Evolutionary conservation across 208 protist genomes (phyloP).

Genomic region (Trypanosoma cruzi): DNA sequence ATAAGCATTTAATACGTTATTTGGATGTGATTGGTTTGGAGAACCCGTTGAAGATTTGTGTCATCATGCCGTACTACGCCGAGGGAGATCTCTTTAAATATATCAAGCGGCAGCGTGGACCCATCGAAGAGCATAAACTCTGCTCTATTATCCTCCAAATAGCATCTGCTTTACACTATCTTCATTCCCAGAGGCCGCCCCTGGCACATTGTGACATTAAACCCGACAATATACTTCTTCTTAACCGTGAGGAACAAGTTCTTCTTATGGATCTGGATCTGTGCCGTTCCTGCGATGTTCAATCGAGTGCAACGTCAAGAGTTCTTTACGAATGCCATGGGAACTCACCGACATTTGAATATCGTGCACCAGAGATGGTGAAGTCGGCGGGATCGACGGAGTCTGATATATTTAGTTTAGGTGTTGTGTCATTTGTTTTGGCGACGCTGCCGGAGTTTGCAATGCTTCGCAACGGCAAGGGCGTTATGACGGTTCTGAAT

Average conservation of each 20-base stretch:
- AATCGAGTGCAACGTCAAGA: constrained; percentile 29
- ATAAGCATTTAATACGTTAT: constrained; percentile 85
- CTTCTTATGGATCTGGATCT: constrained; percentile 90
- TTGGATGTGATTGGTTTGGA: constrained; percentile 65
- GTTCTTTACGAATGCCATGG: constrained; percentile 34
- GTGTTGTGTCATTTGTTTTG: constrained; percentile 81
- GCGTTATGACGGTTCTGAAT: constrained; percentile 52
- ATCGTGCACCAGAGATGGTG: constrained; percentile 66
- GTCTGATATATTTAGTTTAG: constrained; percentile 87
- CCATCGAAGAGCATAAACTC: constrained; percentile 65
- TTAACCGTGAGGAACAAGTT: constrained; percentile 81
- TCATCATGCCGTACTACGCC: constrained; percentile 89
- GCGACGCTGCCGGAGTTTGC: constrained; percentile 74
- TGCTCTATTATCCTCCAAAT: constrained; percentile 86
- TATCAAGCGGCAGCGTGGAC: constrained; percentile 51
- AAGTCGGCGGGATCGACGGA: constrained; percentile 54
- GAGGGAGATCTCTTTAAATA: constrained; percentile 74
- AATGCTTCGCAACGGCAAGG: constrained; percentile 50
- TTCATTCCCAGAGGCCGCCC: constrained; percentile 77
- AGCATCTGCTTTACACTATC: constrained; percentile 69
- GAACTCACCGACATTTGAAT: constrained; percentile 71
- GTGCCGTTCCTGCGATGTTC: constrained; percentile 56
- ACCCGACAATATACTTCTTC: constrained; percentile 87
- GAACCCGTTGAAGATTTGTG: constrained; percentile 53
- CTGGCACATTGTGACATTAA: constrained; percentile 91